Conservation (phyloP, 257 asterid genomes). For the Scutellaria barbata region DNA sequence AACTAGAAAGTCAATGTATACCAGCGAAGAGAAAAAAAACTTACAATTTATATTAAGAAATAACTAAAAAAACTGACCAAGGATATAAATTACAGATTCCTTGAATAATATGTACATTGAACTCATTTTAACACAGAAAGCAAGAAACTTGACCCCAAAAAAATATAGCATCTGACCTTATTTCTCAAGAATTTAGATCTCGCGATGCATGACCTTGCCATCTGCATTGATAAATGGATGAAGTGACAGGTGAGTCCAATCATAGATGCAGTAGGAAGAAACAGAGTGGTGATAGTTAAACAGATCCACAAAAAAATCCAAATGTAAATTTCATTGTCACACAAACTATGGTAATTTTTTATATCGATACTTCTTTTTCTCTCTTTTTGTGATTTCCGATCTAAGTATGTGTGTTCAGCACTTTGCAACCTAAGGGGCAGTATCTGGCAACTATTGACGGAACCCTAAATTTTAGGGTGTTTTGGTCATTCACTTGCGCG, state of each 20-base stretch:
- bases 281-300: neutral
- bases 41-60: neutral
- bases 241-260: conserved; percentile 22
- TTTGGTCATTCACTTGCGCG: too few species aligned
- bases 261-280: neutral
- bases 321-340: too few species aligned
- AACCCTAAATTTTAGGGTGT: too few species aligned
- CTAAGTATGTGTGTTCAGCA: too few species aligned
- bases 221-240: conserved; percentile 52
- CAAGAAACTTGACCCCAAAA: conserved; percentile 22
- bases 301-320: neutral
- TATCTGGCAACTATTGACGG: too few species aligned
- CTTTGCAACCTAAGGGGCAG: too few species aligned
- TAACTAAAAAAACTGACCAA: conserved; percentile 31
- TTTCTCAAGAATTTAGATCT: conserved; percentile 65
- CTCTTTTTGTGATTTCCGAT: too few species aligned
- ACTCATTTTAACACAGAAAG: conserved; percentile 30
- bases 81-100: conserved; percentile 45
- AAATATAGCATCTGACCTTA: conserved; percentile 41
- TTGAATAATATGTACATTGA: conserved; percentile 55
- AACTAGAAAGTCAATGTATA: conserved; percentile 9
- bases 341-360: too few species aligned
- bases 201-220: conserved; percentile 92
- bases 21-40: neutral
- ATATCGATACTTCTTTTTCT: too few species aligned